Conservation (phyloP, 1,139 yeast species). For the Arxiozyma heterogenica region DNA sequence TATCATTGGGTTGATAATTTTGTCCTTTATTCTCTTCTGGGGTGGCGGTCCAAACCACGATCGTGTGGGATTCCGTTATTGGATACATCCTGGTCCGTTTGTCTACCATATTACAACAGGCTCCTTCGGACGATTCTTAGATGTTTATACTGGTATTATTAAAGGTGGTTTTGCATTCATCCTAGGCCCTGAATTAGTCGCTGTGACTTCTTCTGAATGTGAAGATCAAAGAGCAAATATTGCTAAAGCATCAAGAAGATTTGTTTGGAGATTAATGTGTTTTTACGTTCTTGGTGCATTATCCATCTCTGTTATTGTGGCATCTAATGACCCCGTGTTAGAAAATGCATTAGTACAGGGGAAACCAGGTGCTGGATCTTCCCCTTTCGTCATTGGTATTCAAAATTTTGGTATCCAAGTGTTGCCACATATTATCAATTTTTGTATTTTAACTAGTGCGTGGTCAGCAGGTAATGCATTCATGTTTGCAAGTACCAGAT, state of each 20-base stretch:
- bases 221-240: conserved; percentile 41
- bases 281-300: conserved; percentile 40
- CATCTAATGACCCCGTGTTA: conserved; percentile 37
- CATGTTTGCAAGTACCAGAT: conserved; percentile 38
- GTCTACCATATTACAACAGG: conserved; percentile 41
- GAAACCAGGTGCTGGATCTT: conserved; percentile 42
- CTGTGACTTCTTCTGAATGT: conserved; percentile 42
- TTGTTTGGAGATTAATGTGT: conserved; percentile 38
- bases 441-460: conserved; percentile 42
- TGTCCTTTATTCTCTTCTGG: conserved; percentile 67
- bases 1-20: conserved; percentile 59
- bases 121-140: conserved; percentile 48
- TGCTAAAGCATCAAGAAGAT: conserved; percentile 40
- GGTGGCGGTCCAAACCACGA: conserved; percentile 71
- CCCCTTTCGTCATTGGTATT: conserved; percentile 49
- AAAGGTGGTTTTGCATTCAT: conserved; percentile 57
- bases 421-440: conserved; percentile 44
- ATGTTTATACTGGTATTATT: conserved; percentile 54
- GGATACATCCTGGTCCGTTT: conserved; percentile 56
- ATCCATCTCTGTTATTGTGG: conserved; percentile 40
- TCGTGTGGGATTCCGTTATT: conserved; percentile 59
- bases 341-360: conserved; percentile 29
- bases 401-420: conserved; percentile 42
- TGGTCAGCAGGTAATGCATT: conserved; percentile 44
- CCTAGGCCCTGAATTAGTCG: conserved; percentile 61